Conservation (phyloP, 148 eudicot species). For the Rhododendron ferrugineum region DNA sequence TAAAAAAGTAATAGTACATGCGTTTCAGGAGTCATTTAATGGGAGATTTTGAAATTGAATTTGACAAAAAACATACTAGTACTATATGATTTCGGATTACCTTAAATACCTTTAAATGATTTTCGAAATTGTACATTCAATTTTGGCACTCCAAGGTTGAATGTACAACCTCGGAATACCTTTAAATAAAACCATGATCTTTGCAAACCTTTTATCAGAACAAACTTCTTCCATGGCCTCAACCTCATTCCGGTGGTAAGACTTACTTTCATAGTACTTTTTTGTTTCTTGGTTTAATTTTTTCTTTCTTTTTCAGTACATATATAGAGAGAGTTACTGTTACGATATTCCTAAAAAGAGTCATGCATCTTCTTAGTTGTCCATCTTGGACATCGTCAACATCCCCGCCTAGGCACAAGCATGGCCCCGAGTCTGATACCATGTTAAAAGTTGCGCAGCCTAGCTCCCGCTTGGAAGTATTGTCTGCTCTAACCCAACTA, state of each 20-base stretch:
- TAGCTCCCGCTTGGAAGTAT: not conserved
- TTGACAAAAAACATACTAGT: not conserved
- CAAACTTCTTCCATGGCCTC: not conserved
- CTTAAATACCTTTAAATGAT: too few relatives aligned
- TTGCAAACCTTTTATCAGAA: not conserved
- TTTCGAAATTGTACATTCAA: too few relatives aligned
- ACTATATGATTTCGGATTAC: not conserved
- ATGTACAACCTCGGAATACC: not conserved
- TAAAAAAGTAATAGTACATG: not conserved
- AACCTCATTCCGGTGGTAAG: not conserved
- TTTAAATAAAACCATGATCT: not conserved
- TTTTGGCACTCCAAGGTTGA: too few relatives aligned
- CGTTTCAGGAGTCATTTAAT: not conserved
- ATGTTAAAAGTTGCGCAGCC: not conserved
- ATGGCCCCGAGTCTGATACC: not conserved
- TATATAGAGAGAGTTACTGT: not conserved
- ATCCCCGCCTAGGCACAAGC: not conserved
- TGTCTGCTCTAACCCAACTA: not conserved
- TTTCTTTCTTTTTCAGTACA: not conserved
- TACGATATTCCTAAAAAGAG: not conserved
- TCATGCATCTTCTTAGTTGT: not conserved
- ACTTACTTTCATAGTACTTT: not conserved
- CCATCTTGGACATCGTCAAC: not conserved
- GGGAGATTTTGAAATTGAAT: not conserved
- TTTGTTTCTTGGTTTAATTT: not conserved